These are phyloP conservation scores for Staphylotrichum tortipilum DNA, from an alignment of 495 filamentous ascomycete species.

Conservation along the genomic window DNA sequence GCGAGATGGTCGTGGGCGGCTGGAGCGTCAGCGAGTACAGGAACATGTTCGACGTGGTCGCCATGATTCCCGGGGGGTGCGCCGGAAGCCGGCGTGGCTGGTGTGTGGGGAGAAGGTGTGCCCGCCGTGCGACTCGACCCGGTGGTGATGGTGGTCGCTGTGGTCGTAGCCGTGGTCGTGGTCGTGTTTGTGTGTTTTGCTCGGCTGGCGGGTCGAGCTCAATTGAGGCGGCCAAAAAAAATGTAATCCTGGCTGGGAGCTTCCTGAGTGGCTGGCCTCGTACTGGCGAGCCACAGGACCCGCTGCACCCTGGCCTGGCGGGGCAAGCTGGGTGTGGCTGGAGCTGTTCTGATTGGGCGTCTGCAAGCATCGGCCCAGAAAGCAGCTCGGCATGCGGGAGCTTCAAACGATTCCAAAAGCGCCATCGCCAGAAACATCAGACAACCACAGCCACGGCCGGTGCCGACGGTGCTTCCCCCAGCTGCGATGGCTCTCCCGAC, in stretches of 20 bases:
- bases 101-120: conserved; percentile 7
- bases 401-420: conserved; percentile 18
- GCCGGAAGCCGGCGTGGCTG: conserved; percentile 48
- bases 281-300: no score
- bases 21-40: conserved; percentile 94
- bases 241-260: background rate
- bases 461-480: background rate
- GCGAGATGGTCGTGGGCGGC: conserved; percentile 75
- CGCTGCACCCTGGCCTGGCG: background rate
- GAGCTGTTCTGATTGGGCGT: conserved; percentile 1
- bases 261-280: no score
- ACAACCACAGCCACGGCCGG: background rate
- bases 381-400: conserved; percentile 1
- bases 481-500: conserved; percentile 19
- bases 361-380: background rate
- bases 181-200: no score
- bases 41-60: conserved; percentile 94
- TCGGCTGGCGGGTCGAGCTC: background rate
- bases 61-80: conserved; percentile 75
- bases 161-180: no score
- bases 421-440: background rate
- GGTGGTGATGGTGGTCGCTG: no score
- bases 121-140: conserved; percentile 1
- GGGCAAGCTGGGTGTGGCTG: background rate
- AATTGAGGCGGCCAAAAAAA: background rate